phyloP scores from a whole-genome alignment of 768 basidiomycete genomes.

The Hypsizygus marmoreus region DNA sequence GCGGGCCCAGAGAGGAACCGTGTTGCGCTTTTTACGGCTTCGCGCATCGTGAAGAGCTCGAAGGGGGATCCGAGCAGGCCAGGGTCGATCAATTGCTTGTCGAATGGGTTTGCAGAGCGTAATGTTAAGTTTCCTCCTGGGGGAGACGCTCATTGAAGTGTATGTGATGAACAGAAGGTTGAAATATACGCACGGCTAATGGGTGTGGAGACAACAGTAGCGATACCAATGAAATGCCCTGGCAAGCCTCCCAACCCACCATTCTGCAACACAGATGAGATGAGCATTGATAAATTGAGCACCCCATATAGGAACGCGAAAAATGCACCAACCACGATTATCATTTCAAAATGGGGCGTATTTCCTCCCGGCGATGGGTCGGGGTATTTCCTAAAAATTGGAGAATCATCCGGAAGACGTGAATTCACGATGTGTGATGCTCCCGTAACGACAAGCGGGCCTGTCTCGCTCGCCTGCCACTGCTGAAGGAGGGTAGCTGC shows the following conservation, averaged over 20 bases:
- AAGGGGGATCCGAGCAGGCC: conserved; percentile 1
- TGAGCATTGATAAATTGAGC: not conserved
- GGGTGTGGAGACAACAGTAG: conserved; percentile 2
- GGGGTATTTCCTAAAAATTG: conserved; percentile 11
- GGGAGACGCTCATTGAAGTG: not conserved
- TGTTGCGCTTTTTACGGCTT: conserved; percentile 7
- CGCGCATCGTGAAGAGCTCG: conserved; percentile 5
- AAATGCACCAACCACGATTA: conserved; percentile 5
- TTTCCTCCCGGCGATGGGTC: conserved; percentile 23
- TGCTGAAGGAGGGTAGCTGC: too few relatives aligned
- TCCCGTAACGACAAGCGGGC: conserved; percentile 20
- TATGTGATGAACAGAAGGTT: conserved; percentile 10
- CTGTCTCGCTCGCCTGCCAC: conserved; percentile 23
- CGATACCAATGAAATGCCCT: too few relatives aligned
- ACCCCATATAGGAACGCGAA: not conserved
- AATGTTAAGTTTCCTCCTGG: not conserved
- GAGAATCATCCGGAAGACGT: conserved; percentile 13
- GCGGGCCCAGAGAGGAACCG: conserved; percentile 4
- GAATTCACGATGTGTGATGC: conserved; percentile 16
- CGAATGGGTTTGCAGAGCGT: not conserved
- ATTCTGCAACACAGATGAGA: not conserved
- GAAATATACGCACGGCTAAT: conserved; percentile 8
- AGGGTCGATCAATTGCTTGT: conserved; percentile 5
- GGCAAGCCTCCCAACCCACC: too few relatives aligned
- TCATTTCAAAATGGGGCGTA: conserved; percentile 23